These are phyloP conservation scores for Diphasiastrum complanatum DNA, from an alignment of 83 land plant species.

Conservation along the genomic window DNA sequence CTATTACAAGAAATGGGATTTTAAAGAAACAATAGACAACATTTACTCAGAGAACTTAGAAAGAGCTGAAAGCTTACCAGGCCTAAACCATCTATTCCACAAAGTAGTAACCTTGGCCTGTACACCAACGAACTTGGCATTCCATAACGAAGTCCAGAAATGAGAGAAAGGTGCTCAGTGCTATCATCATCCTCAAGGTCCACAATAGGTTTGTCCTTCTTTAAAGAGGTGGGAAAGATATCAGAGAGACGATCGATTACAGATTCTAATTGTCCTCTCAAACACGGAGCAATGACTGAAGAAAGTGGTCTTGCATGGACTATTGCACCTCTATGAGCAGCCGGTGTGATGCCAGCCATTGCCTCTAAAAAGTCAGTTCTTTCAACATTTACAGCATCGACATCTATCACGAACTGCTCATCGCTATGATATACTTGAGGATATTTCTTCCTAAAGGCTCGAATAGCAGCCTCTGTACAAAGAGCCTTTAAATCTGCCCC, in stretches of 20 bases:
- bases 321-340: conserved; percentile 86
- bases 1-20: neutral
- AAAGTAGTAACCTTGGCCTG: conserved; percentile 71
- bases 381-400: conserved; percentile 66
- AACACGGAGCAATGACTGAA: conserved; percentile 61
- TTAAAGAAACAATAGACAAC: too few species aligned
- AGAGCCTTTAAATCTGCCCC: conserved; percentile 15
- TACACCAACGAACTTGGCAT: conserved; percentile 65
- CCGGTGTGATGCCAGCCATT: conserved; percentile 89
- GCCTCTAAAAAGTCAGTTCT: conserved; percentile 84
- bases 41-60: neutral
- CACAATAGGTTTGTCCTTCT: conserved; percentile 17
- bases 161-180: conserved; percentile 43
- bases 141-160: conserved; percentile 53
- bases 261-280: conserved; percentile 55
- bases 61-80: conserved; percentile 42
- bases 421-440: conserved; percentile 41
- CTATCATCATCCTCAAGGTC: conserved; percentile 24
- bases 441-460: conserved; percentile 4
- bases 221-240: conserved; percentile 44
- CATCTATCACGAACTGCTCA: conserved; percentile 91
- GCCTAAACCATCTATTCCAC: conserved; percentile 70
- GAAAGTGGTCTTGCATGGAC: conserved; percentile 83
- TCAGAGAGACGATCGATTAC: conserved; percentile 50
- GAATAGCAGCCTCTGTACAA: conserved; percentile 10